These are phyloP conservation scores for Lentinula edodes DNA, from an alignment of 768 basidiomycete genomes.

Conservation along the genomic window DNA sequence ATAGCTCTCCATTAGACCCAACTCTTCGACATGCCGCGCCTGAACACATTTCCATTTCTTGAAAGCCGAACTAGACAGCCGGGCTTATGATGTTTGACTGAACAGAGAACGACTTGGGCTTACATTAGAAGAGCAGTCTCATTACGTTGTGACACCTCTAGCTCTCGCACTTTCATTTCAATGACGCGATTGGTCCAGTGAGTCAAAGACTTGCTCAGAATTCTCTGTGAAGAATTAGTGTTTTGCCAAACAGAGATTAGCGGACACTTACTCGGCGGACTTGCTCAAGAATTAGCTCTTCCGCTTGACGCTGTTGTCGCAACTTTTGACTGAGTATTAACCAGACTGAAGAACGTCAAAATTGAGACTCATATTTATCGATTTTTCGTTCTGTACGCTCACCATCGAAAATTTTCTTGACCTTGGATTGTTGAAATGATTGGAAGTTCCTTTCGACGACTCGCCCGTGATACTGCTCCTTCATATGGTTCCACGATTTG, in stretches of 20 bases:
- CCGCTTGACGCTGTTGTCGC: slow-evolving; percentile 37
- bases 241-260: not conserved
- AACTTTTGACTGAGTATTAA: slow-evolving; percentile 28
- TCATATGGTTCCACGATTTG: slow-evolving; percentile 45
- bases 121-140: slow-evolving; percentile 27
- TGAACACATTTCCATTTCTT: slow-evolving; percentile 64
- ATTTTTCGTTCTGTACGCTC: slow-evolving; percentile 10
- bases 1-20: slow-evolving; percentile 81
- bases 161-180: slow-evolving; percentile 64
- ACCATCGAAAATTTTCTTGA: slow-evolving; percentile 31
- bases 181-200: slow-evolving; percentile 74
- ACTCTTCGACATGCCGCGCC: slow-evolving; percentile 60
- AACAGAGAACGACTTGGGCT: slow-evolving; percentile 9
- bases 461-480: slow-evolving; percentile 35
- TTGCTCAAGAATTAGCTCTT: slow-evolving; percentile 32
- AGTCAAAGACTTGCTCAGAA: slow-evolving; percentile 39
- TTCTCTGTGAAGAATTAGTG: slow-evolving; percentile 34
- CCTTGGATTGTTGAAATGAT: slow-evolving; percentile 33
- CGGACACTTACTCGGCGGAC: slow-evolving; percentile 31
- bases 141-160: slow-evolving; percentile 51
- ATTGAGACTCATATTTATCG: slow-evolving; percentile 10
- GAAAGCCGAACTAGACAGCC: slow-evolving; percentile 44
- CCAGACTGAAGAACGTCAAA: slow-evolving; percentile 38
- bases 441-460: slow-evolving; percentile 38
- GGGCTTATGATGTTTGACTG: not conserved